Evolutionary conservation across 495 filamentous ascomycete genomes (phyloP).

Genomic region (Rostrohypoxylon terebratum): DNA sequence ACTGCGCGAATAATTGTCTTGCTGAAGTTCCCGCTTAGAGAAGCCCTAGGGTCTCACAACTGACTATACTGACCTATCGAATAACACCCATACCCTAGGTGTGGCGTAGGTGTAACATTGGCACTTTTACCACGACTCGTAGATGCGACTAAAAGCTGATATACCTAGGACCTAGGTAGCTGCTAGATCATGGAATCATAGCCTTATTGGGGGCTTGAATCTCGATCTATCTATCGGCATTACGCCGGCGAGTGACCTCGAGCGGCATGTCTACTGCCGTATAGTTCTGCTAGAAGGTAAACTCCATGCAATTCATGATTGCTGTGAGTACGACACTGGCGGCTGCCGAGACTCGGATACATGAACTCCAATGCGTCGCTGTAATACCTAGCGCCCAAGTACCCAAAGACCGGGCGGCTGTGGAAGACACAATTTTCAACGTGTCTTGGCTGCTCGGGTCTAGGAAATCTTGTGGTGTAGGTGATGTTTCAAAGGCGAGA

Average conservation of each 20-base stretch:
- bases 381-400: constrained; percentile 4
- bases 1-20: constrained; percentile 32
- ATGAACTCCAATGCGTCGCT: constrained; percentile 11
- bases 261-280: not conserved
- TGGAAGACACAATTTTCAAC: not conserved
- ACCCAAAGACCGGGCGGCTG: not conserved
- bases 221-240: not conserved
- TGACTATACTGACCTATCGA: constrained; percentile 10
- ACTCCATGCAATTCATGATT: constrained; percentile 7
- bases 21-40: constrained; percentile 14
- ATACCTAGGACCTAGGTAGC: not conserved
- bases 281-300: not conserved
- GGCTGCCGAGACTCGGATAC: constrained; percentile 16
- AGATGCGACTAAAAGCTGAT: not conserved
- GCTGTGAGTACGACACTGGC: constrained; percentile 8
- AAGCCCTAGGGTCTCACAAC: constrained; percentile 11
- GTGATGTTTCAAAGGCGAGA: constrained; percentile 16
- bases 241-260: not conserved
- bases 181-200: not conserved
- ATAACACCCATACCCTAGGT: too few species aligned
- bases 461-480: constrained; percentile 1
- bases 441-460: not conserved
- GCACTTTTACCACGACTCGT: not conserved
- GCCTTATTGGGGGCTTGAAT: not conserved
- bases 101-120: not conserved